phyloP scores from a whole-genome alignment of 331 rosid genomes.

The Pyrus hybrid region DNA sequence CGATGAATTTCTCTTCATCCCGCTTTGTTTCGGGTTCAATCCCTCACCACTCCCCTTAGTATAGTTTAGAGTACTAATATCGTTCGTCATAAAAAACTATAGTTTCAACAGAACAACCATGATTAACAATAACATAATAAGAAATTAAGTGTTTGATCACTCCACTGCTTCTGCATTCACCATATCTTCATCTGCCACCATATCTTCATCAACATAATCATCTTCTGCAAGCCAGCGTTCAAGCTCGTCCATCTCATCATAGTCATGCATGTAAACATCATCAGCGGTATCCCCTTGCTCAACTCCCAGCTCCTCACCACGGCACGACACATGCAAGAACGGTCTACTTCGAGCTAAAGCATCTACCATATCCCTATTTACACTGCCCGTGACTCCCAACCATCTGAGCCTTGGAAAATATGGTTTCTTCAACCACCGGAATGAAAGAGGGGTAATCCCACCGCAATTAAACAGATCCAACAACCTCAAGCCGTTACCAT shows the following conservation, averaged over 20 bases:
- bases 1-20: too few species aligned
- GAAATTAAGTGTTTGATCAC: neutral
- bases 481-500: conserved; percentile 60
- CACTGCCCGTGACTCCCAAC: conserved; percentile 83
- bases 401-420: conserved; percentile 90
- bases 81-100: neutral
- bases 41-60: too few species aligned
- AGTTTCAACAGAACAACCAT: neutral
- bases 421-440: conserved; percentile 86
- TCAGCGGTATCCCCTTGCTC: conserved; percentile 59
- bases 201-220: conserved; percentile 56
- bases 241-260: conserved; percentile 76
- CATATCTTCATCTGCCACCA: conserved; percentile 68
- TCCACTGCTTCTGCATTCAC: conserved; percentile 52
- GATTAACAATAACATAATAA: neutral
- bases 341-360: conserved; percentile 80
- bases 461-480: conserved; percentile 87
- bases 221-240: conserved; percentile 70
- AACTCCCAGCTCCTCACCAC: conserved; percentile 78
- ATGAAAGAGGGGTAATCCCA: conserved; percentile 70
- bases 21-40: too few species aligned
- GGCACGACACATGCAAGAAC: conserved; percentile 71
- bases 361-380: conserved; percentile 72
- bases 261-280: conserved; percentile 43
- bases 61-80: too few species aligned